Evolutionary conservation across 352 stramenopile genomes (phyloP), one percentile per base, ranked within the genome.

Genomic region (Saprolegnia parasitica): DNA sequence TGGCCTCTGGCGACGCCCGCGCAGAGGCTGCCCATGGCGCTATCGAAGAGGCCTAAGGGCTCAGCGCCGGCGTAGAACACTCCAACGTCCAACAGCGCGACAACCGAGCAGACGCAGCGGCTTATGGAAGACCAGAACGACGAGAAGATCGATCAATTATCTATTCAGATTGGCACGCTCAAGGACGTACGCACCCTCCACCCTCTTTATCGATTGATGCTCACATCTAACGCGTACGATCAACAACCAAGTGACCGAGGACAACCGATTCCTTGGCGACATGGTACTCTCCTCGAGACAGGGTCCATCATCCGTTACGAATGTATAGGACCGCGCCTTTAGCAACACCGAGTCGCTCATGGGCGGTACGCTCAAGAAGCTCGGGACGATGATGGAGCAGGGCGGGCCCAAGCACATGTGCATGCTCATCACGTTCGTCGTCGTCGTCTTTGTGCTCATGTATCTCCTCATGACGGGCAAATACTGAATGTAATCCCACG

Each of bases 351-450:
- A 93, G 32, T 82, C 84, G 0, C 72, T 95, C 46, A 72, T 95
- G 24, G 84, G 85, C 23, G 86, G 86, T 26, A 95, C 85, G n/a
- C 90, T 95, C 81, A 92, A 92, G 74, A 83, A 83, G 0, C 76
- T 95, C 35, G 81, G 83, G 26, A 76, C 80, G 71, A 95, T 95
- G 87, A 92, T 95, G 84, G 84, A 93, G 40, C 84, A 92, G 37
- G 87, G 87, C 54, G 84, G 87, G 46, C 90, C 84, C 77, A 93
- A 90, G 74, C 87, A 95, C 78, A 95, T 95, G 87, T 81, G 91
- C 66, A 91, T 93, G 65, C 77, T 95, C 71, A 81, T 93, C 50
- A 78, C 68, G 65, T 95, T 95, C 61, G 87, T 95, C 32, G 82
- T 95, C 18, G 68, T 95, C 56, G 85, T 95, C 50, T 93, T 95